A percentile compares a stretch with the other conserved stretches of the same genome.
Evolutionary conservation across 345 rosid genomes (phyloP).

Genomic region (Abelmoschus esculentus): DNA sequence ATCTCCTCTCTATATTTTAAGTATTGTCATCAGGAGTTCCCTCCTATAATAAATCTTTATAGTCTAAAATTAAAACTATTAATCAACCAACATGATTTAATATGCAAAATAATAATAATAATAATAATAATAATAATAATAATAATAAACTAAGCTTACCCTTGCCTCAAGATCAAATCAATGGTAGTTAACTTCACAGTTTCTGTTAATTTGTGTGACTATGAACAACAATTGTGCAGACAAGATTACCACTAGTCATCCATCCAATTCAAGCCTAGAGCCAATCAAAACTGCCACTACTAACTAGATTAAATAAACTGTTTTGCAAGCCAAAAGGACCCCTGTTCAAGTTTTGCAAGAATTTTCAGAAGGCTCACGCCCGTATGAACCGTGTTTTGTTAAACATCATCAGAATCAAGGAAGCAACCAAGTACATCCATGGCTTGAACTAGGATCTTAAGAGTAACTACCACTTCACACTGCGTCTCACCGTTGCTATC

Average conservation of each 20-base stretch:
- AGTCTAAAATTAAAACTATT: too few species aligned
- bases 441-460: background rate
- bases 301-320: background rate
- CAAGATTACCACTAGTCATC: background rate
- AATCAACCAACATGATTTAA: background rate
- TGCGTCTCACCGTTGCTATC: constrained; percentile 7
- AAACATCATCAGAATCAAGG: background rate
- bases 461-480: background rate
- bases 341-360: background rate
- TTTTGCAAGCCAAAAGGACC: background rate
- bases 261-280: background rate
- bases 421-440: constrained; percentile 2
- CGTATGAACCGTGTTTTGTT: background rate
- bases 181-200: background rate
- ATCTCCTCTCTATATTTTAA: too few species aligned
- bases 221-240: background rate
- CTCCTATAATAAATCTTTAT: too few species aligned
- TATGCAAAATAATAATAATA: too few species aligned
- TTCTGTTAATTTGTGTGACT: background rate
- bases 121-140: too few species aligned
- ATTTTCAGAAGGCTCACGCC: background rate
- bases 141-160: background rate
- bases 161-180: background rate
- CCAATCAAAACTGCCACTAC: background rate
- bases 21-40: too few species aligned